These are phyloP conservation scores for Camellia granthamiana DNA, from an alignment of 148 eudicot species.

Conservation along the genomic window DNA sequence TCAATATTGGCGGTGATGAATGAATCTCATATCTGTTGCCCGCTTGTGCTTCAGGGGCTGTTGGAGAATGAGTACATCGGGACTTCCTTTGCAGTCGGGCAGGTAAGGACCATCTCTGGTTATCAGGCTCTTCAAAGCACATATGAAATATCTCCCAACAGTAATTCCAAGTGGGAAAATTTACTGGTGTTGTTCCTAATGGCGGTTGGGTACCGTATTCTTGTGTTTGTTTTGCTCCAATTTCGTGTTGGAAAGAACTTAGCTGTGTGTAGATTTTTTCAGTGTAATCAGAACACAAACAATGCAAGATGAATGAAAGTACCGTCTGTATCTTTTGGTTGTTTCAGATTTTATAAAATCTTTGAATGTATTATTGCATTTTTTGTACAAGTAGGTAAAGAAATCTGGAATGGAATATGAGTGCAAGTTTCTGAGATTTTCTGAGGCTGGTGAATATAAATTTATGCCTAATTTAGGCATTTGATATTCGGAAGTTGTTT, in stretches of 20 bases:
- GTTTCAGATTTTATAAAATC: neutral
- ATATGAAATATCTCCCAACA: slow-evolving; percentile 58
- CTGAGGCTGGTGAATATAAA: neutral
- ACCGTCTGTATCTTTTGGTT: neutral
- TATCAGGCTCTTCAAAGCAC: slow-evolving; percentile 75
- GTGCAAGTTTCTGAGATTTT: neutral
- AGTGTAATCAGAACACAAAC: slow-evolving; percentile 33
- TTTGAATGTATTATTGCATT: neutral
- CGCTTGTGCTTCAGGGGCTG: slow-evolving; percentile 57
- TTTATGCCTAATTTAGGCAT: no score
- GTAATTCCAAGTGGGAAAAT: slow-evolving; percentile 73
- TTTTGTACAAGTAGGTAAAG: neutral
- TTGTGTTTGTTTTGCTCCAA: slow-evolving; percentile 62
- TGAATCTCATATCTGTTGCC: neutral
- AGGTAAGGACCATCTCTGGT: slow-evolving; percentile 77
- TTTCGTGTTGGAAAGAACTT: slow-evolving; percentile 40
- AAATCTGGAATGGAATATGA: neutral
- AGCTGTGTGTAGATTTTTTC: slow-evolving; percentile 34
- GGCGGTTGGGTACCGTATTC: slow-evolving; percentile 73
- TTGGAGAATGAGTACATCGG: slow-evolving; percentile 86
- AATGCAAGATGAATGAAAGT: slow-evolving; percentile 41
- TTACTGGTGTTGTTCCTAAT: slow-evolving; percentile 72
- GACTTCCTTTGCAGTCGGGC: slow-evolving; percentile 77
- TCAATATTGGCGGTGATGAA: neutral
- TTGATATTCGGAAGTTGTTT: neutral